These are phyloP conservation scores for Pythium graminicola DNA, from an alignment of 352 stramenopile species.

Conservation along the genomic window DNA sequence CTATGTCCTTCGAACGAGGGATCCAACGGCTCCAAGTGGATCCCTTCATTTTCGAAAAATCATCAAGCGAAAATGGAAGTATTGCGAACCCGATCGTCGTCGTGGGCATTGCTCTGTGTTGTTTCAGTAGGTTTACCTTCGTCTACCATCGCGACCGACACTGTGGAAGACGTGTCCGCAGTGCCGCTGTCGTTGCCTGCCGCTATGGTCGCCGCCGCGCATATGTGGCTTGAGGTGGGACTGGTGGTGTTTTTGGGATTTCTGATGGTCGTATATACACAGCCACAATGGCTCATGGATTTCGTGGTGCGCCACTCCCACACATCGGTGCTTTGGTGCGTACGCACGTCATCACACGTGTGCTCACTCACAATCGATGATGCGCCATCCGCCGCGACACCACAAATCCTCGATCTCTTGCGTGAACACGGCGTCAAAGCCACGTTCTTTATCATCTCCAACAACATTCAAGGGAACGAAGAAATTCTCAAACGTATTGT, in stretches of 20 bases:
- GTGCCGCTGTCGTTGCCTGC: background rate
- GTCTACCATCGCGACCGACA: no score
- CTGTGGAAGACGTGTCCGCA: no score
- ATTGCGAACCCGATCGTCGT: no score
- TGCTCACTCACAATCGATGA: slow-evolving; percentile 81
- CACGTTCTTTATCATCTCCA: slow-evolving; percentile 85
- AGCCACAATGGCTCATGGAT: slow-evolving; percentile 62
- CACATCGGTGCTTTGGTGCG: slow-evolving; percentile 72
- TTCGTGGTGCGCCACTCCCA: slow-evolving; percentile 60
- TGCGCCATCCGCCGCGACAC: slow-evolving; percentile 52
- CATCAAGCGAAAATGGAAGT: no score
- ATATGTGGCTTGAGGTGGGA: slow-evolving; percentile 23
- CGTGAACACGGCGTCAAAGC: slow-evolving; percentile 52
- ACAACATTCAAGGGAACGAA: slow-evolving; percentile 58
- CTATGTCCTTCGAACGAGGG: background rate
- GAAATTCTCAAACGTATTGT: slow-evolving; percentile 69
- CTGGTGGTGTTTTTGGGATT: slow-evolving; percentile 27
- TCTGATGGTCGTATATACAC: slow-evolving; percentile 55
- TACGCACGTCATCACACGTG: slow-evolving; percentile 37
- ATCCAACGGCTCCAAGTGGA: no score
- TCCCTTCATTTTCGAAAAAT: no score
- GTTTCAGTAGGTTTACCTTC: slow-evolving; percentile 4
- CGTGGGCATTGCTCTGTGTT: no score
- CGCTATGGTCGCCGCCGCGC: background rate
- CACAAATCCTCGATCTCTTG: slow-evolving; percentile 68